Evolutionary conservation across 2,329 filamentous ascomycete genomes (phyloP), one percentile per base, ranked within the genome.

Genomic region (Colletotrichum tofieldiae): DNA sequence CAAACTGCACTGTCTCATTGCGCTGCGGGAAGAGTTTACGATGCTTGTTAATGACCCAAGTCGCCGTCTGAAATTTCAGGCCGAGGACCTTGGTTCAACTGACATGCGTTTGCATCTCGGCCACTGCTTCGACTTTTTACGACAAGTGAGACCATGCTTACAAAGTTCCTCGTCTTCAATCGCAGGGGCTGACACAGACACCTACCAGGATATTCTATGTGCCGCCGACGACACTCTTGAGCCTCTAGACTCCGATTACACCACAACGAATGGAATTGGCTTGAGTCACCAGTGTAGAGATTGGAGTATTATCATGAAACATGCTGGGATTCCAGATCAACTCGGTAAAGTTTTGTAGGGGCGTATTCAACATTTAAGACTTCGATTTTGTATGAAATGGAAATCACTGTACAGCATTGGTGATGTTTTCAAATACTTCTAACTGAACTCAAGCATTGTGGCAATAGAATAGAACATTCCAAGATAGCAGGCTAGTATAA

Each of bases 111-210:
- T 52, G 11, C 49, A 52, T 32, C 49, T 52, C 14, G 49, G 49
- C 11, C 49, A 52, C 49, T 52, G 49, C 49, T 52, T 52, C 20
- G 49, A 52, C 8, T 52, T 52, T 52, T 8, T 52, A 52, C 49
- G 49, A 6, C 49, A 52, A n/a, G 49, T 52, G 23, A 52, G 49
- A 52, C 2, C 11, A 23, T 20, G 11, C 12, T 14, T 18, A 4
- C 2, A 43, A 18, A 43, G 14, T 18, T 43, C 6, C 29, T 12
- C 41, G 41, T 16, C 41, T 43, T 18, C 3, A 18, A 5, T 6
- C 47, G 47, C 12, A 51, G 12, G 11, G 32, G 20, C 23, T 52
- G 23, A 52, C 26, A 16, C 16, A 18, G 26, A 2, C 5, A 16
- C 3, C 14, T 14, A 14, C 12, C 6, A 52, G 49, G 49, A 52